Evolutionary conservation across 148 eudicot genomes (phyloP).

Genomic region (Nyssa sinensis): DNA sequence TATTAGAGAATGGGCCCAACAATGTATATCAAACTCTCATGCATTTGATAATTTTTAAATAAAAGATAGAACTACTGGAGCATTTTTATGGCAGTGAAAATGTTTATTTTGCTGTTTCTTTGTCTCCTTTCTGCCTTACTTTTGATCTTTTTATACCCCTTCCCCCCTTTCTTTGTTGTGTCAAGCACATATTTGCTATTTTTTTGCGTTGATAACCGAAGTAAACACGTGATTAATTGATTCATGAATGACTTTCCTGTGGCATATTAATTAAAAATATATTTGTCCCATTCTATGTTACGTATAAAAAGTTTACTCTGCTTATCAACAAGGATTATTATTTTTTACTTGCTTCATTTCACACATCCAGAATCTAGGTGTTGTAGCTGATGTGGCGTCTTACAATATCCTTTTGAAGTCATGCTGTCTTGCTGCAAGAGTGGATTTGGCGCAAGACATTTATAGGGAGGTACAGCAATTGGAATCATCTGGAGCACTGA

Average conservation of each 20-base stretch:
- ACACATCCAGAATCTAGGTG: conserved; percentile 56
- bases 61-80: neutral
- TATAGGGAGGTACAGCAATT: conserved; percentile 59
- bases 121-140: neutral
- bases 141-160: neutral
- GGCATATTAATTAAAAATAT: neutral
- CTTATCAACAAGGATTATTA: neutral
- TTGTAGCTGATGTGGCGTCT: conserved; percentile 74
- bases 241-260: neutral
- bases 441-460: conserved; percentile 88
- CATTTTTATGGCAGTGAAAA: neutral
- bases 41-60: neutral
- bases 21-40: no score
- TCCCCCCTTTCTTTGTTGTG: neutral
- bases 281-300: neutral
- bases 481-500: conserved; percentile 66
- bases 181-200: neutral
- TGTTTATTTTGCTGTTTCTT: neutral
- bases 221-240: neutral
- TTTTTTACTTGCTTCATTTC: conserved; percentile 19
- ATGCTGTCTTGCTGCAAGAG: conserved; percentile 80
- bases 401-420: conserved; percentile 91
- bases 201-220: neutral
- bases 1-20: no score
- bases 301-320: no score